Percentiles rank a stretch among this genome's conserved stretches.
Evolutionary conservation across 441 rosid species (phyloP).

Genomic region (Bocquillonia castaneifolia): DNA sequence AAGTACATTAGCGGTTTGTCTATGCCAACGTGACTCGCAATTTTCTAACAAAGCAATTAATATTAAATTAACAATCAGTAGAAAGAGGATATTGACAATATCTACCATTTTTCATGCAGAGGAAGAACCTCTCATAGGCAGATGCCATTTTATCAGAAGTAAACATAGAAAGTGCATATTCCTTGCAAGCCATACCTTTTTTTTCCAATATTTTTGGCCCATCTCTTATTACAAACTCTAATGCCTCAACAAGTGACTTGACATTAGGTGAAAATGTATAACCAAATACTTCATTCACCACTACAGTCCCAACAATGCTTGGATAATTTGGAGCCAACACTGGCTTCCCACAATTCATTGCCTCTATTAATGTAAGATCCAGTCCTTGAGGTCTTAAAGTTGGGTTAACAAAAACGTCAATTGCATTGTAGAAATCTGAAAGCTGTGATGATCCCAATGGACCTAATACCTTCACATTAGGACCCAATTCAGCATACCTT

Average conservation of each 20-base stretch:
- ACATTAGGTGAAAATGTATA: conserved; percentile 65
- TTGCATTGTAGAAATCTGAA: conserved; percentile 49
- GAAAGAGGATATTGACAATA: conserved; percentile 49
- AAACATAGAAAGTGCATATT: conserved; percentile 47
- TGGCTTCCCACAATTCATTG: conserved; percentile 69
- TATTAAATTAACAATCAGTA: conserved; percentile 28
- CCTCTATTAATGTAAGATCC: conserved; percentile 58
- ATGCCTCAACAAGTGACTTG: conserved; percentile 50
- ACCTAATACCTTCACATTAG: conserved; percentile 49
- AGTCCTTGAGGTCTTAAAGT: conserved; percentile 70
- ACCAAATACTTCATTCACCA: conserved; percentile 46
- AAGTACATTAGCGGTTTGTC: too few relatives aligned
- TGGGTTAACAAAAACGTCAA: conserved; percentile 64
- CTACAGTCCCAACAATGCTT: conserved; percentile 64
- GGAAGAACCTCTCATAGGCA: conserved; percentile 66
- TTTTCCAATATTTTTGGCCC: conserved; percentile 38
- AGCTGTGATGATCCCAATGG: conserved; percentile 41
- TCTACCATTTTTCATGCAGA: conserved; percentile 52
- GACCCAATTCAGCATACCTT: conserved; percentile 52
- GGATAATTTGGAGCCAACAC: conserved; percentile 61
- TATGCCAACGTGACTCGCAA: too few relatives aligned
- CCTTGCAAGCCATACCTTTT: conserved; percentile 49
- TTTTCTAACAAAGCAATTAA: background rate
- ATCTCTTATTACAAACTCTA: conserved; percentile 46
- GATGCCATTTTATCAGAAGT: conserved; percentile 64